Evolutionary conservation across 352 stramenopile species (phyloP).

Genomic region (Globisporangium nunn): DNA sequence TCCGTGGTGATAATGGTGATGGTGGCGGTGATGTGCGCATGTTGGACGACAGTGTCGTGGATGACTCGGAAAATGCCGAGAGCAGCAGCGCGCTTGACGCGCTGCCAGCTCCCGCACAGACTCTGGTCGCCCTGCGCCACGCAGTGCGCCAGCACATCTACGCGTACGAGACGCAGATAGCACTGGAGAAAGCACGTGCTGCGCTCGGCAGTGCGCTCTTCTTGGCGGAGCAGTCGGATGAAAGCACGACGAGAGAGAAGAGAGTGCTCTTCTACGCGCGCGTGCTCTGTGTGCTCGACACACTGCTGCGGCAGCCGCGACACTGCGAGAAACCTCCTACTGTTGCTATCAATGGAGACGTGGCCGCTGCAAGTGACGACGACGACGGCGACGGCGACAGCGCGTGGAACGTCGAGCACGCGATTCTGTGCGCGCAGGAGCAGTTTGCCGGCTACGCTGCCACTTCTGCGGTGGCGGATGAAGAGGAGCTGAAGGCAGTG

Average conservation of each 20-base stretch:
- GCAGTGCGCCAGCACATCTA: conserved; percentile 31
- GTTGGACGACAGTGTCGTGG: not conserved
- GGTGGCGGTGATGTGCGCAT: not conserved
- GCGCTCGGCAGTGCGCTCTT: conserved; percentile 5
- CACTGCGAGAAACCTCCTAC: not conserved
- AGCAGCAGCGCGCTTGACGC: not conserved
- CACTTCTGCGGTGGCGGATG: not conserved
- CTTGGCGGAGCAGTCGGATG: not conserved
- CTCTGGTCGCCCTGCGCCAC: conserved; percentile 23
- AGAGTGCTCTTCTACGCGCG: conserved; percentile 22
- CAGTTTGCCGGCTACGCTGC: conserved; percentile 14
- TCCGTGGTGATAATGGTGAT: not conserved
- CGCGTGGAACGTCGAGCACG: conserved; percentile 25
- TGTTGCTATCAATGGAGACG: not conserved
- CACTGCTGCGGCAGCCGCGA: conserved; percentile 7
- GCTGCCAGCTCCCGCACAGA: conserved; percentile 4
- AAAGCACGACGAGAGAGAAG: conserved; percentile 6
- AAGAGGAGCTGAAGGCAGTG: conserved; percentile 13
- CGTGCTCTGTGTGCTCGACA: conserved; percentile 40
- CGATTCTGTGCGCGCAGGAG: conserved; percentile 27
- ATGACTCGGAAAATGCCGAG: not conserved
- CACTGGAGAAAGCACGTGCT: conserved; percentile 18
- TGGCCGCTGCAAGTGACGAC: conserved; percentile 5
- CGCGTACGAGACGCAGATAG: conserved; percentile 22
- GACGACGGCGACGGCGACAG: conserved; percentile 1